A percentile compares a stretch with the other conserved stretches of the same genome.
phyloP scores from a whole-genome alignment of 371 early-diverging fungal species.

The Hamiltosporidium magnivora region DNA sequence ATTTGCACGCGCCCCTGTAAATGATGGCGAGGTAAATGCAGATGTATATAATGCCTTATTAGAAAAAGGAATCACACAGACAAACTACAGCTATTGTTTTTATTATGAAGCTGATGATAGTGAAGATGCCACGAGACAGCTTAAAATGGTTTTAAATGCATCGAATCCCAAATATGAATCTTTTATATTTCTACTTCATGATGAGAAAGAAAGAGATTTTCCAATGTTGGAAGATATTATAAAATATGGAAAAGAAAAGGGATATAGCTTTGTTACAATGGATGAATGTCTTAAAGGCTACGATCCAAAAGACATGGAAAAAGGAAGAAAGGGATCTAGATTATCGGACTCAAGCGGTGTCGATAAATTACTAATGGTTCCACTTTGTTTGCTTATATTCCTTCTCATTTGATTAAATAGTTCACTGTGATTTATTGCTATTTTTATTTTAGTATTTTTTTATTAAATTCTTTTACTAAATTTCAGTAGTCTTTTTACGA shows the following conservation, averaged over 20 bases:
- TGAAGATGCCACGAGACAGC: conserved; percentile 16
- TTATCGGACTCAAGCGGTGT: not conserved
- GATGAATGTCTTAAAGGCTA: conserved; percentile 48
- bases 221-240: conserved; percentile 41
- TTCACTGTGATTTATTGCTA: no score
- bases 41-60: conserved; percentile 36
- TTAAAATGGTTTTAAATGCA: conserved; percentile 29
- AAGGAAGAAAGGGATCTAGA: not conserved
- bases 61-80: conserved; percentile 42
- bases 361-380: not conserved
- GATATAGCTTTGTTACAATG: conserved; percentile 48
- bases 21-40: conserved; percentile 24
- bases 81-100: conserved; percentile 42
- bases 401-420: not conserved
- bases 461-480: no score
- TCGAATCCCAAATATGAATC: conserved; percentile 39
- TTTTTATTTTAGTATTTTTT: no score
- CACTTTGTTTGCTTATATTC: not conserved
- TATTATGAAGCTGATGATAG: conserved; percentile 32
- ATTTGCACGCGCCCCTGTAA: conserved; percentile 42
- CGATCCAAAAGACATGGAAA: conserved; percentile 14
- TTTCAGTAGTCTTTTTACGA: no score
- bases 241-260: conserved; percentile 27
- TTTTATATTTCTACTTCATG: conserved; percentile 52
- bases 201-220: conserved; percentile 40